A percentile compares a stretch with the other conserved stretches of the same genome.
Evolutionary conservation across 2,329 filamentous ascomycete species (phyloP).

Genomic region (Sporothrix protearum): DNA sequence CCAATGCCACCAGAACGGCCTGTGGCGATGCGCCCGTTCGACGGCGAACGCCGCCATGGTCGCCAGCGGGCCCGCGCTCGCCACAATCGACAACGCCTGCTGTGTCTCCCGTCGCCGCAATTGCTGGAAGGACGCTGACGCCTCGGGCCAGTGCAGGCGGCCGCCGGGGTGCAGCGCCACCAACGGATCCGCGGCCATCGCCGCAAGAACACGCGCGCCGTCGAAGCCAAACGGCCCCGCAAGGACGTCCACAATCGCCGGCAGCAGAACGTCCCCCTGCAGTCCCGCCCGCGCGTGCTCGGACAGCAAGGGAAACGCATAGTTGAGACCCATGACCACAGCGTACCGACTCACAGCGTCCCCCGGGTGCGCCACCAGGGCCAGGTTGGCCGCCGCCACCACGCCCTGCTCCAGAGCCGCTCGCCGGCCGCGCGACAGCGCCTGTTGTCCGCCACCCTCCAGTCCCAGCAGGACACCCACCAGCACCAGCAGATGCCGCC

Average conservation of each 20-base stretch:
- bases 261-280: conserved; percentile 67
- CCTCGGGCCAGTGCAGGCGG: conserved; percentile 60
- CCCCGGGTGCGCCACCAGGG: conserved; percentile 47
- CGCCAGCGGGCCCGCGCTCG: conserved; percentile 65
- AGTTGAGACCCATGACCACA: conserved; percentile 70
- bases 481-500: conserved; percentile 80
- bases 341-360: conserved; percentile 46
- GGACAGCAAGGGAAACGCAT: conserved; percentile 69
- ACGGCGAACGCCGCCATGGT: conserved; percentile 62
- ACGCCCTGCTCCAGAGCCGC: conserved; percentile 69
- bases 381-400: conserved; percentile 71
- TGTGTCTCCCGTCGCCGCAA: conserved; percentile 55
- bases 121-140: conserved; percentile 57
- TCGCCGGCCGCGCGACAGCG: conserved; percentile 61
- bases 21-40: conserved; percentile 43
- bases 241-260: conserved; percentile 63
- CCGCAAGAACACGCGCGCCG: conserved; percentile 69
- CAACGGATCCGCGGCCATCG: conserved; percentile 58
- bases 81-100: conserved; percentile 44
- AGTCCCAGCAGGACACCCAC: conserved; percentile 76
- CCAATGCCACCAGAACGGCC: conserved; percentile 39
- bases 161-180: conserved; percentile 27
- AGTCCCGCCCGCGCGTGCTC: conserved; percentile 56
- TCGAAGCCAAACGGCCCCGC: conserved; percentile 71
- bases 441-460: conserved; percentile 59